Percentiles rank a stretch among this genome's conserved stretches.
Conservation (phyloP, 306 rosid species). For the Fragaria vesca region DNA sequence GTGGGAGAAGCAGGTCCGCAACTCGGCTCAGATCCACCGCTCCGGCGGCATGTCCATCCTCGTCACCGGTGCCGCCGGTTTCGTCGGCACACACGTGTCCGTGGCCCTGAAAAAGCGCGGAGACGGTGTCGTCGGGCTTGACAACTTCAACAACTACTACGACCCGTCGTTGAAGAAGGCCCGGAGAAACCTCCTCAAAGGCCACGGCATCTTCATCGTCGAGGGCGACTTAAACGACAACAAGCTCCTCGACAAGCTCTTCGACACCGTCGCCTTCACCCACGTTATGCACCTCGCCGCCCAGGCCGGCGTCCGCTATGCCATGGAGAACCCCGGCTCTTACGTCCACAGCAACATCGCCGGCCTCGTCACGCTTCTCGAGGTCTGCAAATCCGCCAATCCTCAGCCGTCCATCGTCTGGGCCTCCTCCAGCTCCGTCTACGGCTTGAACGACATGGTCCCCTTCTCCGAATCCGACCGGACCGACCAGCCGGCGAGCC, state of each 20-base stretch:
- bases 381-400: conserved; percentile 64
- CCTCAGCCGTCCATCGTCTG: conserved; percentile 80
- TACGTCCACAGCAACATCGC: conserved; percentile 93
- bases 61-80: conserved; percentile 78
- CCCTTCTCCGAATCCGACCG: conserved; percentile 72
- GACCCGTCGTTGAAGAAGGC: conserved; percentile 78
- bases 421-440: conserved; percentile 90
- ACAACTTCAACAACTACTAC: conserved; percentile 79
- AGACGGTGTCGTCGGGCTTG: conserved; percentile 82
- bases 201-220: conserved; percentile 53
- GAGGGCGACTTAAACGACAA: conserved; percentile 79
- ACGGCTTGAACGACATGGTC: conserved; percentile 67
- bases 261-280: conserved; percentile 74
- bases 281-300: conserved; percentile 94
- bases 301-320: conserved; percentile 89
- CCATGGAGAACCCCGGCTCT: conserved; percentile 84
- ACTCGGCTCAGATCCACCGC: conserved; percentile 69
- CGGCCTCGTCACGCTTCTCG: conserved; percentile 77
- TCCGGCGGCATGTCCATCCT: conserved; percentile 71
- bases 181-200: conserved; percentile 42
- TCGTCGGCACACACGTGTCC: conserved; percentile 76
- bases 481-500: conserved; percentile 72
- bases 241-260: conserved; percentile 57
- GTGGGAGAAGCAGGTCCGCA: conserved; percentile 88
- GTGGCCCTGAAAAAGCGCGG: conserved; percentile 65